These are phyloP conservation scores for Dothistroma septosporum DNA, from an alignment of 2,329 filamentous ascomycete genomes.

Conservation along the genomic window DNA sequence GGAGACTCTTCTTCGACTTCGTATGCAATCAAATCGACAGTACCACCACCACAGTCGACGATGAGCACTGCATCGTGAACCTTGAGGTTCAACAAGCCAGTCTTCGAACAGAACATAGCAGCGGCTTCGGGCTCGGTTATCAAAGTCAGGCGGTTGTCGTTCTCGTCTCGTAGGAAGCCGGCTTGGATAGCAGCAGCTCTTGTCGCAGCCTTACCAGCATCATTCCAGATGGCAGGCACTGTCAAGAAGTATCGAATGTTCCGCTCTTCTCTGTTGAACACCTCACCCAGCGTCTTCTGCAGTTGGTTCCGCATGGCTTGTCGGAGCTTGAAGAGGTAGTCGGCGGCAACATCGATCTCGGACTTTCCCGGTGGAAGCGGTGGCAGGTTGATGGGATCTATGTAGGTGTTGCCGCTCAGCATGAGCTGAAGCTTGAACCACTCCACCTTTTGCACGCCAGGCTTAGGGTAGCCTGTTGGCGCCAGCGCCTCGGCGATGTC, in stretches of 20 bases:
- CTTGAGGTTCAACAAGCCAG: conserved; percentile 90
- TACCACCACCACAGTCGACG: conserved; percentile 96
- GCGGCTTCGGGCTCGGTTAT: conserved; percentile 96
- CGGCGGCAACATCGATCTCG: conserved; percentile 97
- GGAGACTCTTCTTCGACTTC: conserved; percentile 97
- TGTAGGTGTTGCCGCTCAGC: conserved; percentile 98
- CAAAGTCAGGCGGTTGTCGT: conserved; percentile 90
- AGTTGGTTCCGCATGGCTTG: conserved; percentile 94
- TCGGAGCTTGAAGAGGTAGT: conserved; percentile 96
- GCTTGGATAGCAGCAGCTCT: conserved; percentile 94
- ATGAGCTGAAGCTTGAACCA: conserved; percentile 99
- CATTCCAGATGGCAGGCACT: conserved; percentile 99
- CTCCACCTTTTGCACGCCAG: conserved; percentile 96
- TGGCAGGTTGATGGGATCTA: conserved; percentile 97
- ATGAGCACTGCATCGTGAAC: conserved; percentile 98
- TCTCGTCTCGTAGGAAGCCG: conserved; percentile 92
- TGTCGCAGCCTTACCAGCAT: conserved; percentile 95
- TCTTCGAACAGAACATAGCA: conserved; percentile 96
- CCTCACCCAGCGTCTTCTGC: conserved; percentile 93
- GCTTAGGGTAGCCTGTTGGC: conserved; percentile 95
- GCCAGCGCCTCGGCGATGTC: conserved; percentile 96
- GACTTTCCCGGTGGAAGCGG: conserved; percentile 96
- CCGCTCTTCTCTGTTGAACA: conserved; percentile 95
- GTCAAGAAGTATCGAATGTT: conserved; percentile 98
- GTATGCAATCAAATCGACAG: conserved; percentile 97